These are phyloP conservation scores for Brasilioporus rufonigricans DNA, from an alignment of 768 basidiomycete genomes.

Conservation along the genomic window DNA sequence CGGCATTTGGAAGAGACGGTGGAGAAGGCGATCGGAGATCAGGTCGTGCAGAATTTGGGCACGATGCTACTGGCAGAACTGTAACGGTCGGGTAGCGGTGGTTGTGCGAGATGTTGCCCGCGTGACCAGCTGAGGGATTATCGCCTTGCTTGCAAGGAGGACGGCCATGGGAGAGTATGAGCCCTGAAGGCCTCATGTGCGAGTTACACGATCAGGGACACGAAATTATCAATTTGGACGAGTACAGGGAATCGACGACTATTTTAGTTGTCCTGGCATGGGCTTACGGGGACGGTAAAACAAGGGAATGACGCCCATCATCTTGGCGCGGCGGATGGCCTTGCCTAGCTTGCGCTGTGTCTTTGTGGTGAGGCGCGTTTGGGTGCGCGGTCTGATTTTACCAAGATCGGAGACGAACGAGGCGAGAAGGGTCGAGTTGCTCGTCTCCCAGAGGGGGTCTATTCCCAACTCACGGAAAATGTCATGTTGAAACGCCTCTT, in stretches of 20 bases:
- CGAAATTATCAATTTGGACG: background rate
- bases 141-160: background rate
- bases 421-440: slow-evolving; percentile 57
- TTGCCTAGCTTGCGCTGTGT: slow-evolving; percentile 78
- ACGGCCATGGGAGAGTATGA: too few relatives aligned
- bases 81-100: slow-evolving; percentile 35
- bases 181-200: too few relatives aligned
- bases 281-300: slow-evolving; percentile 32
- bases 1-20: slow-evolving; percentile 96
- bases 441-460: slow-evolving; percentile 69
- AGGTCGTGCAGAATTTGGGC: slow-evolving; percentile 92
- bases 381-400: slow-evolving; percentile 68
- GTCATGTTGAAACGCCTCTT: slow-evolving; percentile 57
- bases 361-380: slow-evolving; percentile 73
- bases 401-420: slow-evolving; percentile 71
- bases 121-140: background rate
- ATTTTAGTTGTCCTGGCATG: slow-evolving; percentile 10
- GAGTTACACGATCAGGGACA: slow-evolving; percentile 10
- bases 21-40: slow-evolving; percentile 97
- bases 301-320: slow-evolving; percentile 83
- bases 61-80: slow-evolving; percentile 94
- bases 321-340: slow-evolving; percentile 84
- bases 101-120: background rate
- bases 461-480: slow-evolving; percentile 68
- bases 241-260: background rate